Conservation (phyloP, 192 early-diverging fungal species). For the Phlyctochytrium arcticum region DNA sequence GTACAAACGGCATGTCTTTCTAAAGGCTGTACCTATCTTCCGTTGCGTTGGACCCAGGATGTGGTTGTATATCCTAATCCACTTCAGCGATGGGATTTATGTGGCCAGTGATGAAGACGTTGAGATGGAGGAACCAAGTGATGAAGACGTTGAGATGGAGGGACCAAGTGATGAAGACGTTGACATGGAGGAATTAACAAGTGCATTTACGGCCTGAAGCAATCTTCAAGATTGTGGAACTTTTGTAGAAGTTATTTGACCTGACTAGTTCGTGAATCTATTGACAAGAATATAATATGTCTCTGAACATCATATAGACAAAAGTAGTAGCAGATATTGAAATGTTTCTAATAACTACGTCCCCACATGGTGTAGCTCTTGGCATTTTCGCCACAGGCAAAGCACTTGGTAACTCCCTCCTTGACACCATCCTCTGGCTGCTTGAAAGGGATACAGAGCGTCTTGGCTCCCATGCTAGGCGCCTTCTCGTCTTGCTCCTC, state of each 20-base stretch:
- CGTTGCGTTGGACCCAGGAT: neutral
- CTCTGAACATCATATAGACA: too few species aligned
- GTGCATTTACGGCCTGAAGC: too few species aligned
- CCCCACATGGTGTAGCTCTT: slow-evolving; percentile 54
- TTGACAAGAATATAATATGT: too few species aligned
- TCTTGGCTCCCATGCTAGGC: slow-evolving; percentile 99
- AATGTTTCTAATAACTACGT: slow-evolving; percentile 52
- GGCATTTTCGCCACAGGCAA: slow-evolving; percentile 50
- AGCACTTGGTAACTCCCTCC: slow-evolving; percentile 86
- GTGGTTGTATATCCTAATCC: neutral
- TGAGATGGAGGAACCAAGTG: too few species aligned
- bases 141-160: too few species aligned
- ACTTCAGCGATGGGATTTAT: neutral
- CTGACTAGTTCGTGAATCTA: too few species aligned
- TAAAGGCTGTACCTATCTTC: neutral
- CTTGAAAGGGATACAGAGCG: slow-evolving; percentile 92
- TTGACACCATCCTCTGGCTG: slow-evolving; percentile 86
- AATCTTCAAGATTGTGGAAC: too few species aligned
- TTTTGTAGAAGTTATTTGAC: too few species aligned
- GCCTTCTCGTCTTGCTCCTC: slow-evolving; percentile 93
- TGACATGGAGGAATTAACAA: too few species aligned
- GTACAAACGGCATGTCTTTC: neutral
- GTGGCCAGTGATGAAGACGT: too few species aligned
- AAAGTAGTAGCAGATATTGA: too few species aligned
- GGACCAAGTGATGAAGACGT: too few species aligned